Evolutionary conservation across 2,329 filamentous ascomycete species (phyloP), one percentile per base, ranked within the genome.

Genomic region (Penicillium digitatum): DNA sequence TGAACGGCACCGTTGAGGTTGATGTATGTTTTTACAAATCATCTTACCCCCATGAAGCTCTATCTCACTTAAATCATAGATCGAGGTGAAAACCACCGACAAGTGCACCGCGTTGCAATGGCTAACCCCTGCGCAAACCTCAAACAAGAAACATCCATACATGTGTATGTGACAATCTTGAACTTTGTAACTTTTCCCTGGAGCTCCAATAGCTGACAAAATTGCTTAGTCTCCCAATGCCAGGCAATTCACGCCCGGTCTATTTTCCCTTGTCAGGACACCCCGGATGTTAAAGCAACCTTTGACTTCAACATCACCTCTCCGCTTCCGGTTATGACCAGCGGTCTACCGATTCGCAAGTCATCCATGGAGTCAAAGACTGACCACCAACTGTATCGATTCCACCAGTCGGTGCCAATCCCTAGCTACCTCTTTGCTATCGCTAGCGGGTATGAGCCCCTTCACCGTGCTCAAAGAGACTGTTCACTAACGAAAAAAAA

Each of bases 241-340:
- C 93, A 99, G 79, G 92, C 93, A 51, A 97, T 96, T 68, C 92
- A 97, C 68, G 90, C 90, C 40, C 86, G 94, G 57, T 95, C 91
- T 45, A 83, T 97, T 58, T 95, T 97, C 73, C 94, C 94, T 7
- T 97, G 93, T 75, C 93, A 97, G 77, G 94, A 99, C 70, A 97
- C 94, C 0, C 94, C 94, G 3, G 93, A 96, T 71, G 89, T 96
- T 66, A 99, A 99, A 79, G 91, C 89, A n/a, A 95, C 91, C 1
- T 91, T 92, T 74, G 86, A 87, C 59, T 96, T 96, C 78, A 88
- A 87, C 67, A 87, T 99, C 68, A 86, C 86, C 26, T 96, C 91
- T 24, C 85, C 88, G 5, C 82, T 96, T 14, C 90, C 91, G 0
- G 92, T 96, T n/a, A 84, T 97, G 54, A 92, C 93, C 31, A 95